Conservation (phyloP, 306 rosid genomes). For the Ormosia semicastrata region DNA sequence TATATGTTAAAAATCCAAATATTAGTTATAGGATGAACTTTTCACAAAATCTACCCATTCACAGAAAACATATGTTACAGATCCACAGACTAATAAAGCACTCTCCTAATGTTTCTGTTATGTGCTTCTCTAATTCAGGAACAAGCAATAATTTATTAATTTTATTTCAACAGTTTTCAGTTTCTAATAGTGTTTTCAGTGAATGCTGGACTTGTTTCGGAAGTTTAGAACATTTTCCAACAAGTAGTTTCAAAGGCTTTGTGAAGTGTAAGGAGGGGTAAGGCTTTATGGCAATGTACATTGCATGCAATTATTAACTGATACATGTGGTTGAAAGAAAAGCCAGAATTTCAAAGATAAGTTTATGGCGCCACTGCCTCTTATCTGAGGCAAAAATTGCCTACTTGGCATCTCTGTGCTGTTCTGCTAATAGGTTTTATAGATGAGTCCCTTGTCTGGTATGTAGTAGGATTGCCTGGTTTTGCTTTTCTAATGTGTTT, state of each 20-base stretch:
- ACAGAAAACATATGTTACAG: neutral
- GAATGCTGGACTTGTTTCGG: neutral
- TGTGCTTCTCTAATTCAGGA: neutral
- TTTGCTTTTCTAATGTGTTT: neutral
- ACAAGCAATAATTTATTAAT: neutral
- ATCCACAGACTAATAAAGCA: neutral
- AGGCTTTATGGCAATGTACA: neutral
- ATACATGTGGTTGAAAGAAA: neutral
- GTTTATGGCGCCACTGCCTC: neutral
- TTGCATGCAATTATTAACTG: neutral
- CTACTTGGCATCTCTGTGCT: neutral
- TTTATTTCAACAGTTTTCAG: neutral
- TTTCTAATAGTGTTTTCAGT: neutral
- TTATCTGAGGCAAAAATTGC: neutral
- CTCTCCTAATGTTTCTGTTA: neutral
- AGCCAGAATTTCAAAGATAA: conserved; percentile 1
- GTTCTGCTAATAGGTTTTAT: neutral
- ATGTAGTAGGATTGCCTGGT: neutral
- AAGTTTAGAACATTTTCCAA: neutral
- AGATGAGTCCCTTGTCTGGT: neutral
- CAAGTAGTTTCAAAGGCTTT: neutral
- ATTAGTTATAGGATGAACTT: too few relatives aligned
- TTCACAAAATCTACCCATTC: too few relatives aligned
- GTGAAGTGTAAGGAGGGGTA: neutral
- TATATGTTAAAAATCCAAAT: neutral